Evolutionary conservation across 1,284 basidiomycete species (phyloP).

Genomic region (Veloboletus limbatus): DNA sequence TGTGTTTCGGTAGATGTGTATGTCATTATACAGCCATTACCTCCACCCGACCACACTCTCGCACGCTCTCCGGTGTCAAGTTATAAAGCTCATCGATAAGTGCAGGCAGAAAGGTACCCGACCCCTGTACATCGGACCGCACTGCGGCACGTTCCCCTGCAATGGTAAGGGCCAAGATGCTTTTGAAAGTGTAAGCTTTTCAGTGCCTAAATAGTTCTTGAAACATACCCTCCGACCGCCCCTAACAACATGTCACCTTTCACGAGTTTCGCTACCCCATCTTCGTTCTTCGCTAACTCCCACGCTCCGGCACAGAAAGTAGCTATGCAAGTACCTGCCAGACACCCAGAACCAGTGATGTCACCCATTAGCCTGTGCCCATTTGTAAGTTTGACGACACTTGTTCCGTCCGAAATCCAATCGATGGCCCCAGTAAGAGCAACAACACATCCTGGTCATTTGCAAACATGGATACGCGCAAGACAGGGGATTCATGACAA

Average conservation of each 20-base stretch:
- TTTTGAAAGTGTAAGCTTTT: slow-evolving; percentile 35
- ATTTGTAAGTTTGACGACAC: slow-evolving; percentile 69
- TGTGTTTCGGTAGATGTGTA: not conserved
- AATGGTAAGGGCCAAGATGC: slow-evolving; percentile 78
- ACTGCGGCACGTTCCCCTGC: slow-evolving; percentile 79
- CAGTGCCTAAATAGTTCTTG: not conserved
- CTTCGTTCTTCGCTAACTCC: slow-evolving; percentile 28
- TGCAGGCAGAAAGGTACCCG: slow-evolving; percentile 85
- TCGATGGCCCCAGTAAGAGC: slow-evolving; percentile 83
- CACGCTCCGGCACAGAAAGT: slow-evolving; percentile 75
- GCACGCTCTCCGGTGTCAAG: slow-evolving; percentile 56
- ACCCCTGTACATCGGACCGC: slow-evolving; percentile 72
- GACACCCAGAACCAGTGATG: slow-evolving; percentile 91
- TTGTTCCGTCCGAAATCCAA: slow-evolving; percentile 82
- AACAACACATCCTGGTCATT: slow-evolving; percentile 66
- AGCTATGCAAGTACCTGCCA: slow-evolving; percentile 76
- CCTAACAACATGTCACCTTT: slow-evolving; percentile 73
- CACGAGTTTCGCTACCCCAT: slow-evolving; percentile 45
- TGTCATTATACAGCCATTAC: slow-evolving; percentile 23
- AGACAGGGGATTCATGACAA: too few species aligned
- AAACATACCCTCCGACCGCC: slow-evolving; percentile 70
- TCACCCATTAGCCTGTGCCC: slow-evolving; percentile 74
- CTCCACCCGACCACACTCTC: slow-evolving; percentile 49
- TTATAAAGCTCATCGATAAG: slow-evolving; percentile 80
- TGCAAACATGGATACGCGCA: not conserved